Evolutionary conservation across 306 rosid genomes (phyloP).

Genomic region (Citrullus colocynthis): DNA sequence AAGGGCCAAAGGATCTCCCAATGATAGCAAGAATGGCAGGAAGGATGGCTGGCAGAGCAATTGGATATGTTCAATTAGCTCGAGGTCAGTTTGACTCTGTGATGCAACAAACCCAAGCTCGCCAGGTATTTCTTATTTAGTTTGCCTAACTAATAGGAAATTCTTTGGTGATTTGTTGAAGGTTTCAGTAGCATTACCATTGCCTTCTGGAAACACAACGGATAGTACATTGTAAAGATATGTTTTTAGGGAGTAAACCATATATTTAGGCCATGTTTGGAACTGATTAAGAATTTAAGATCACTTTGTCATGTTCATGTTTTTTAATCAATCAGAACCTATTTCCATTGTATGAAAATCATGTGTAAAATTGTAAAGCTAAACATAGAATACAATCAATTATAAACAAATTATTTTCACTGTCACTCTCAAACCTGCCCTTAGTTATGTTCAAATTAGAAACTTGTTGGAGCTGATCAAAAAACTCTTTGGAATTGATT

Average conservation of each 20-base stretch:
- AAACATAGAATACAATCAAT: too few relatives aligned
- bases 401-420: too few relatives aligned
- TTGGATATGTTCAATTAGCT: constrained; percentile 82
- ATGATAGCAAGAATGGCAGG: constrained; percentile 29
- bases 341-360: not conserved
- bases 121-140: constrained; percentile 36
- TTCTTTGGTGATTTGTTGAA: not conserved
- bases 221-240: not conserved
- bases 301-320: not conserved
- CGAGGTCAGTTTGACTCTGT: constrained; percentile 74
- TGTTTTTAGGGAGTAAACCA: not conserved
- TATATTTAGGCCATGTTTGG: not conserved
- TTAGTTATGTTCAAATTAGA: not conserved
- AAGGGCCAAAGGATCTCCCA: constrained; percentile 48
- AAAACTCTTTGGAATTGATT: not conserved
- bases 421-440: not conserved
- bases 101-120: constrained; percentile 81
- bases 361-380: too few relatives aligned
- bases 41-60: constrained; percentile 41
- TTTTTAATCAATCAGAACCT: not conserved
- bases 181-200: not conserved
- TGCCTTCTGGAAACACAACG: not conserved
- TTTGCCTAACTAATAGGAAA: not conserved
- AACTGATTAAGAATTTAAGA: not conserved
- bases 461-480: not conserved